Evolutionary conservation across 139 green algal genomes (phyloP).

Genomic region (Desmodesmus armatus): DNA sequence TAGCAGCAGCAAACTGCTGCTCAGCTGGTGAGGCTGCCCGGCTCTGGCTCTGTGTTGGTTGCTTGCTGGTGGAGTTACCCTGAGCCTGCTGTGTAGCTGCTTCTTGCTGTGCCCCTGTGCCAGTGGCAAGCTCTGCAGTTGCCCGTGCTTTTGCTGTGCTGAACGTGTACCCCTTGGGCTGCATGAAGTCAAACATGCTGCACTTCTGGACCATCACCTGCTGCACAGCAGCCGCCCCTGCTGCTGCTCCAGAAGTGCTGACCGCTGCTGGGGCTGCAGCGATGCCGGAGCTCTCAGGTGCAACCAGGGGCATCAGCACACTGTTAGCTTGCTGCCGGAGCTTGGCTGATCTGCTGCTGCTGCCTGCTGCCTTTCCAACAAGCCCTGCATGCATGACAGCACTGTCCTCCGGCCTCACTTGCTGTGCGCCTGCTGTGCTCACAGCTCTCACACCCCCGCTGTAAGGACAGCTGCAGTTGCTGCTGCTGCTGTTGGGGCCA

Average conservation of each 20-base stretch:
- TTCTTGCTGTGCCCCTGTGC: background rate
- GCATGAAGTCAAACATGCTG: too few species aligned
- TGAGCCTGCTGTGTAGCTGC: background rate
- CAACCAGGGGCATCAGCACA: background rate
- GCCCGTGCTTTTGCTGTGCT: background rate
- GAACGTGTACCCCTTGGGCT: too few species aligned
- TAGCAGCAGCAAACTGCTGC: background rate
- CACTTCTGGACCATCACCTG: too few species aligned
- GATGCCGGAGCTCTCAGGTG: background rate
- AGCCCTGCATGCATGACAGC: too few species aligned
- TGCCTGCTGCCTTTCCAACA: background rate
- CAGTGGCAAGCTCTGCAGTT: background rate
- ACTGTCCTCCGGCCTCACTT: too few species aligned
- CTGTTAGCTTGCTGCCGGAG: background rate
- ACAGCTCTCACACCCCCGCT: background rate
- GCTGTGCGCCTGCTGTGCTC: background rate
- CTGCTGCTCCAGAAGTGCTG: background rate
- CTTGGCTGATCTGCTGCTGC: background rate
- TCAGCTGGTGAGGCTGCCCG: background rate
- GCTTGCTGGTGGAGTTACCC: too few species aligned
- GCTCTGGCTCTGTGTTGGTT: too few species aligned
- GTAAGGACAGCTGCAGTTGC: background rate
- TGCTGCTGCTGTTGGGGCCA: background rate
- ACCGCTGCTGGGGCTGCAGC: background rate
- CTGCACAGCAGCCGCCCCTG: conserved; percentile 1